Percentiles rank a stretch among this genome's conserved stretches.
Evolutionary conservation across 2,329 filamentous ascomycete species (phyloP).

Genomic region (Xylaria multiplex): DNA sequence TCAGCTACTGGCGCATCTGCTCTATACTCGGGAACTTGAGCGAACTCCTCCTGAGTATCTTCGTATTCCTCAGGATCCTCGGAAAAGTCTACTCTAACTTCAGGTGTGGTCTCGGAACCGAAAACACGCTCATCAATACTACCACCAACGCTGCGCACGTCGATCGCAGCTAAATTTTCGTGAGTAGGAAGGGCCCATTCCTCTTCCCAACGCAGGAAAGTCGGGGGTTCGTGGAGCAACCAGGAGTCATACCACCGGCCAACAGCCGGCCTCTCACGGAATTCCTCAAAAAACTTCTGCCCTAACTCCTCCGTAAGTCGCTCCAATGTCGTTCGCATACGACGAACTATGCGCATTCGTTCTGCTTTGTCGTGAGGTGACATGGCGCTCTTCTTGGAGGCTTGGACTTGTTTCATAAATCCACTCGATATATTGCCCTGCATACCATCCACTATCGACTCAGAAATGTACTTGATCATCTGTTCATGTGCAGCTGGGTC

Average conservation of each 20-base stretch:
- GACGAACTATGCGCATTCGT: constrained; percentile 37
- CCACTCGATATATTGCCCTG: constrained; percentile 38
- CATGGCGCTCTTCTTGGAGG: constrained; percentile 37
- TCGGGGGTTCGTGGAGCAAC: constrained; percentile 35
- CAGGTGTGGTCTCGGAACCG: constrained; percentile 33
- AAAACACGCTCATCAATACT: constrained; percentile 35
- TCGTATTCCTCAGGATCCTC: constrained; percentile 32
- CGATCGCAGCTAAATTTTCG: constrained; percentile 15
- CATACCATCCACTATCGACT: constrained; percentile 36
- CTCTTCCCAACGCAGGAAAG: constrained; percentile 35
- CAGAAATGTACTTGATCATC: constrained; percentile 39
- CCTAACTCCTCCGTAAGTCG: constrained; percentile 38
- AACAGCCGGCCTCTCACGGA: constrained; percentile 35
- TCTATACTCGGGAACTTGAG: constrained; percentile 26
- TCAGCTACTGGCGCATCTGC: constrained; percentile 37
- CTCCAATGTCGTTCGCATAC: constrained; percentile 37
- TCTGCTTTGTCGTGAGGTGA: constrained; percentile 39
- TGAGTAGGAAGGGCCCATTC: constrained; percentile 36
- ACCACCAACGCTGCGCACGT: constrained; percentile 26
- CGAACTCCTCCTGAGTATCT: constrained; percentile 27
- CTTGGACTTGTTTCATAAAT: constrained; percentile 36
- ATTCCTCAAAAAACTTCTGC: constrained; percentile 38
- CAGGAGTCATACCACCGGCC: constrained; percentile 40
- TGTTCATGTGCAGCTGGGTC: constrained; percentile 38
- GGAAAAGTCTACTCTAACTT: constrained; percentile 29